Percentiles rank a stretch among this genome's conserved stretches.
These are phyloP conservation scores for Thalassiosira mediterranea DNA, from an alignment of 352 stramenopile genomes.

Conservation along the genomic window DNA sequence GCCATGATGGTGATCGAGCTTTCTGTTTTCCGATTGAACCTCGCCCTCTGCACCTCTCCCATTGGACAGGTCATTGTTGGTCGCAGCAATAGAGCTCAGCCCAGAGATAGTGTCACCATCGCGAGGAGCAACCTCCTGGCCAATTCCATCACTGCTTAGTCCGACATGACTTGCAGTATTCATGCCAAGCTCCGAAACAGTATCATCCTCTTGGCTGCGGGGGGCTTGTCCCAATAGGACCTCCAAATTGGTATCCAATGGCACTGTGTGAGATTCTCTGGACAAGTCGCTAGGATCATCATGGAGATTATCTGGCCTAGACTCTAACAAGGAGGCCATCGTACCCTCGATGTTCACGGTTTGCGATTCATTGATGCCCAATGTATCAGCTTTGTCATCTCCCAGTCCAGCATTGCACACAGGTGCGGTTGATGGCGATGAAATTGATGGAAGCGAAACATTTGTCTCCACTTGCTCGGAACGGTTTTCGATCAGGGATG, in stretches of 20 bases:
- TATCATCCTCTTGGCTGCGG: constrained; percentile 16
- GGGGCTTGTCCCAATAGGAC: constrained; percentile 9
- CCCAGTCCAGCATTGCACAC: too few relatives aligned
- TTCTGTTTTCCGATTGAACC: too few relatives aligned
- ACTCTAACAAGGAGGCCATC: constrained; percentile 6
- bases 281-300: neutral
- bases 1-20: too few relatives aligned
- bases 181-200: constrained; percentile 50
- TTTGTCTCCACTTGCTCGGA: neutral
- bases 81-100: too few relatives aligned
- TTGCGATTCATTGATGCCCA: constrained; percentile 21
- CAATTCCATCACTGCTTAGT: too few relatives aligned
- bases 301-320: neutral
- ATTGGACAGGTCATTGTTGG: too few relatives aligned
- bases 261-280: neutral
- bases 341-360: constrained; percentile 20
- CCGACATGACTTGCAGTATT: too few relatives aligned
- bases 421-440: too few relatives aligned
- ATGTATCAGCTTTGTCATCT: too few relatives aligned
- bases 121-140: too few relatives aligned
- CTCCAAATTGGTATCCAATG: neutral
- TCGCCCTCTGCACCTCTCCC: too few relatives aligned
- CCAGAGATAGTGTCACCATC: too few relatives aligned
- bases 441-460: constrained; percentile 24
- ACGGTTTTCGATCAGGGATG: constrained; percentile 14